These are phyloP conservation scores for Pseudotulostoma volvatum DNA, from an alignment of 495 filamentous ascomycete genomes.

Conservation along the genomic window DNA sequence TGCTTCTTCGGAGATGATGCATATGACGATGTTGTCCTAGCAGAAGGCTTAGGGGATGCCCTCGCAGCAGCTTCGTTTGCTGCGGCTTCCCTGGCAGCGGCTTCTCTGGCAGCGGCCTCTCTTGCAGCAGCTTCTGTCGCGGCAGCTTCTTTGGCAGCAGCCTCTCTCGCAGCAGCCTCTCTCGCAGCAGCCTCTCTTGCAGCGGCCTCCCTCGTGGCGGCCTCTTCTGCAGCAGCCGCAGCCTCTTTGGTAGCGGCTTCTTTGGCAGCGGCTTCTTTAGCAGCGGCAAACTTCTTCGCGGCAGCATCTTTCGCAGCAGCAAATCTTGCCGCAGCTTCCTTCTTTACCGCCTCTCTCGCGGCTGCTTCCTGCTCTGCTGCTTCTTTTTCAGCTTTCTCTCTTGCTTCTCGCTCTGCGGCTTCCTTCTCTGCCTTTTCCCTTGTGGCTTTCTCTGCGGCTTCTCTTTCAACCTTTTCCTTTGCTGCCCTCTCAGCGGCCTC, in stretches of 20 bases:
- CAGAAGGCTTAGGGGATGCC: constrained; percentile 15
- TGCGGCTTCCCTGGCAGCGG: constrained; percentile 14
- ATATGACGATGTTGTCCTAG: constrained; percentile 17
- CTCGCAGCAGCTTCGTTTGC: constrained; percentile 14
- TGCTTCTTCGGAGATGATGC: constrained; percentile 40
- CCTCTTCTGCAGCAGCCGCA: constrained; percentile 18
- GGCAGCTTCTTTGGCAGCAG: constrained; percentile 19
- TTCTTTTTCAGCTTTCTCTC: constrained; percentile 15
- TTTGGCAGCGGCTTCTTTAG: constrained; percentile 25
- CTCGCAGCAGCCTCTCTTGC: constrained; percentile 22
- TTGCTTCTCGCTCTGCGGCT: constrained; percentile 15
- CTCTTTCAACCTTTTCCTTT: constrained; percentile 24
- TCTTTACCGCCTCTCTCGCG: constrained; percentile 21
- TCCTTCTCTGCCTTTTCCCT: constrained; percentile 6
- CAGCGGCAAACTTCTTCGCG: constrained; percentile 13
- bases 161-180: constrained; percentile 19
- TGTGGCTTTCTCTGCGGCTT: constrained; percentile 12
- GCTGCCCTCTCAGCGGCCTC: constrained; percentile 30
- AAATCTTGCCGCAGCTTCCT: constrained; percentile 12
- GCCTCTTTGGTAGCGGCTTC: constrained; percentile 26
- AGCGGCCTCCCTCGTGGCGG: constrained; percentile 16
- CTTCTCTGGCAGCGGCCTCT: constrained; percentile 7
- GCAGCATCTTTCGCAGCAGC: constrained; percentile 24
- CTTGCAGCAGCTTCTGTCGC: constrained; percentile 13
- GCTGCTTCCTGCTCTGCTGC: constrained; percentile 17